phyloP scores from a whole-genome alignment of 1,284 basidiomycete species.

The Anthracocystis walkeri region DNA sequence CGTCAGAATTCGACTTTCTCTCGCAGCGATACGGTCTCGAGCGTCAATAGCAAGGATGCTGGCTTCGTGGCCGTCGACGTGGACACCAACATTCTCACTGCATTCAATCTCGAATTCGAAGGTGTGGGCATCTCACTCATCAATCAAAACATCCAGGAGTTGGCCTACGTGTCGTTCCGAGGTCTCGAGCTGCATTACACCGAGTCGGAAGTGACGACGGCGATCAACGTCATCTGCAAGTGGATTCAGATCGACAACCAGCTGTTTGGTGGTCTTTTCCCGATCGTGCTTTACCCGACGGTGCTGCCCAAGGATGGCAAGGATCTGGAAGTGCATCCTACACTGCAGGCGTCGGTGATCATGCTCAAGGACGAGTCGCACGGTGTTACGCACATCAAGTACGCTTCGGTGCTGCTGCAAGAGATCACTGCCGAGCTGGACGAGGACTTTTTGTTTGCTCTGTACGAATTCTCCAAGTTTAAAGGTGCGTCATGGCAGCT shows the following conservation, averaged over 20 bases:
- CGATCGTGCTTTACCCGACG: conserved; percentile 94
- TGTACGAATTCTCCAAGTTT: conserved; percentile 92
- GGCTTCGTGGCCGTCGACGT: conserved; percentile 84
- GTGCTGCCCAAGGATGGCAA: conserved; percentile 85
- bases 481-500: conserved; percentile 73
- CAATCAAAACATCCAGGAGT: conserved; percentile 87
- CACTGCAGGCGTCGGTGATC: conserved; percentile 87
- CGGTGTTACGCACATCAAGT: conserved; percentile 96
- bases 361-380: conserved; percentile 89
- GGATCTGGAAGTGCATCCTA: conserved; percentile 84
- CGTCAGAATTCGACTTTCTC: conserved; percentile 74
- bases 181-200: conserved; percentile 87
- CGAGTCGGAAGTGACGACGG: conserved; percentile 83
- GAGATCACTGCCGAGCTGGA: conserved; percentile 95
- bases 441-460: conserved; percentile 93
- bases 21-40: conserved; percentile 79
- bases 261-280: conserved; percentile 93
- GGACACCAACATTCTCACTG: conserved; percentile 79
- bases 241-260: conserved; percentile 92
- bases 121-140: conserved; percentile 94
- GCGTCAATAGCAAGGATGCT: conserved; percentile 74
- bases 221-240: conserved; percentile 85
- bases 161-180: conserved; percentile 87
- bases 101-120: conserved; percentile 82
- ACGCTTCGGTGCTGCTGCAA: conserved; percentile 92